Evolutionary conservation across 2,329 filamentous ascomycete genomes (phyloP).

Genomic region (Aspergillus flavus): DNA sequence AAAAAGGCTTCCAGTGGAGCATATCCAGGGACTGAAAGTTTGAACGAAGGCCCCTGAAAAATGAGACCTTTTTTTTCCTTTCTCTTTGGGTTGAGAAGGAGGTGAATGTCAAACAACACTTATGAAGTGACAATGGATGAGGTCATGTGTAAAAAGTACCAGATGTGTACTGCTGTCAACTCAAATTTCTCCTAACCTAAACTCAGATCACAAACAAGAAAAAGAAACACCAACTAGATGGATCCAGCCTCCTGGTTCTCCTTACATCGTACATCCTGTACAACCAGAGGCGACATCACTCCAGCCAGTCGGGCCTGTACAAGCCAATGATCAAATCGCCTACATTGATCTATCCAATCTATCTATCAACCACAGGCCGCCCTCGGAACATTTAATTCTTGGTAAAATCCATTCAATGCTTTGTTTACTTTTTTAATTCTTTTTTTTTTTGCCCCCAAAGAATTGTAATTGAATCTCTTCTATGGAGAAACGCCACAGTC

Average conservation of each 20-base stretch:
- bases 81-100: background rate
- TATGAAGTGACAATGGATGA: background rate
- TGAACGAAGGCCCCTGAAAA: constrained; percentile 4
- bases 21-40: constrained; percentile 13
- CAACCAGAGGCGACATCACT: background rate
- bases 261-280: constrained; percentile 6
- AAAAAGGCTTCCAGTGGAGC: constrained; percentile 3
- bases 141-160: background rate
- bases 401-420: background rate
- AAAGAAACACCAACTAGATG: background rate
- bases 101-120: background rate
- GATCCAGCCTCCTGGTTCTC: constrained; percentile 6
- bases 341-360: constrained; percentile 11
- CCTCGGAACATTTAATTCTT: constrained; percentile 3
- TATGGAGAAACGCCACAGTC: constrained; percentile 3
- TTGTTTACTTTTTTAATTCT: background rate
- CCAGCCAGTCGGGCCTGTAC: background rate
- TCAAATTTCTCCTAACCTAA: background rate
- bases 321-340: background rate
- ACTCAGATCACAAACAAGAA: background rate
- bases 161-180: background rate
- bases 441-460: background rate
- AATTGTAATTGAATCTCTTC: background rate
- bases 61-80: background rate
- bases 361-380: constrained; percentile 9